Evolutionary conservation across 768 basidiomycete species (phyloP).

Genomic region (Lactarius pseudohatsudake): DNA sequence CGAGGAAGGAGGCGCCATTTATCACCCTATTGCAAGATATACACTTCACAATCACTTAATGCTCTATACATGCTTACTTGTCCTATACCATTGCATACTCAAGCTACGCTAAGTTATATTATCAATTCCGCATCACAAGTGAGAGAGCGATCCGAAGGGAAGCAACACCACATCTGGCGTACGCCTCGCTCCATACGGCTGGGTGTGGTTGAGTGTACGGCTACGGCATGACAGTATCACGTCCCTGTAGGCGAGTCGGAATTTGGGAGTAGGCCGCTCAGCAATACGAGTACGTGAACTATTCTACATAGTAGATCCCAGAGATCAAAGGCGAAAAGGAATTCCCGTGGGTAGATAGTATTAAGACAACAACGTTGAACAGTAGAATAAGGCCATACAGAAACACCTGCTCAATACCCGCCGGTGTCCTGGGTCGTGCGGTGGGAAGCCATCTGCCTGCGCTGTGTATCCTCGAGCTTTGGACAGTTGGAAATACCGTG

Average conservation of each 20-base stretch:
- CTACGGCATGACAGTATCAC: background rate
- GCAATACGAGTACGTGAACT: background rate
- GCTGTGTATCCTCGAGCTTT: conserved; percentile 90
- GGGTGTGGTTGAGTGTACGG: background rate
- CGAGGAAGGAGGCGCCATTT: background rate
- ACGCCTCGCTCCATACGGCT: background rate
- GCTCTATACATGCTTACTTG: background rate
- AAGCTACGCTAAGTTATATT: conserved; percentile 3
- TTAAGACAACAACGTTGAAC: background rate
- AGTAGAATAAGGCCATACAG: background rate
- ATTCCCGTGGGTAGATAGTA: background rate
- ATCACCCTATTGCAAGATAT: conserved; percentile 10
- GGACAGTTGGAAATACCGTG: conserved; percentile 95
- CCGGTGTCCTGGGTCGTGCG: conserved; percentile 67
- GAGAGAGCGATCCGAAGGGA: background rate
- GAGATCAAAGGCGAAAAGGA: background rate
- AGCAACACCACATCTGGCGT: background rate
- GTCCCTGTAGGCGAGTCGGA: background rate
- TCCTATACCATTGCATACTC: conserved; percentile 6
- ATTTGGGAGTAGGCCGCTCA: background rate
- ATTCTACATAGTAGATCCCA: background rate
- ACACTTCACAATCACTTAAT: conserved; percentile 1
- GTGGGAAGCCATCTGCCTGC: conserved; percentile 88
- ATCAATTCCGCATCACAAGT: conserved; percentile 1
- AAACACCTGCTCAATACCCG: conserved; percentile 32